Conservation (phyloP, 768 basidiomycete genomes). For the Suillus paluster region DNA sequence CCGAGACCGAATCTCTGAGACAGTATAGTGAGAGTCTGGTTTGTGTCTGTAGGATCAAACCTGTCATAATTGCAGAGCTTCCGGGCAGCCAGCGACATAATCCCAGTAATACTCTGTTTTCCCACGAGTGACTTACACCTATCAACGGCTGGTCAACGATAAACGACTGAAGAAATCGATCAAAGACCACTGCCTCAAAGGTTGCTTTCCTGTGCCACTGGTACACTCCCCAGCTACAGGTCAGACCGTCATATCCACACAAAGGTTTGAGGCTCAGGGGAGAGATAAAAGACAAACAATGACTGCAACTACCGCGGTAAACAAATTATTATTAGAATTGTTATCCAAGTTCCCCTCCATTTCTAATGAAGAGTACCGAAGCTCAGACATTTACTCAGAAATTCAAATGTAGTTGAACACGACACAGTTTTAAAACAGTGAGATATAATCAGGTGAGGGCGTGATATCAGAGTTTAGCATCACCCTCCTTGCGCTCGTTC, state of each 20-base stretch:
- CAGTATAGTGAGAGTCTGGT: constrained; percentile 11
- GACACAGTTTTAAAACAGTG: background rate
- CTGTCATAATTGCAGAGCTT: background rate
- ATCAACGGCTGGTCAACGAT: background rate
- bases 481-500: constrained; percentile 7
- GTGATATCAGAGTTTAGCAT: constrained; percentile 27
- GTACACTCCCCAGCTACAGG: too few relatives aligned
- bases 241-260: too few relatives aligned
- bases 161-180: too few relatives aligned
- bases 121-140: constrained; percentile 4
- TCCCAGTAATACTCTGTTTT: background rate
- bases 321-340: too few relatives aligned
- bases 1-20: constrained; percentile 14
- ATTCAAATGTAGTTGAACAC: background rate
- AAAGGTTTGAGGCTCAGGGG: too few relatives aligned
- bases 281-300: too few relatives aligned
- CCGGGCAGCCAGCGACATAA: background rate
- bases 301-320: too few relatives aligned
- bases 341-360: too few relatives aligned
- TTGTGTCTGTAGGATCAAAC: background rate
- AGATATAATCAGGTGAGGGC: background rate
- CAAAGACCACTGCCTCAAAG: too few relatives aligned
- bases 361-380: too few relatives aligned
- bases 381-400: background rate
- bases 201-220: too few relatives aligned